Conservation (phyloP, 164 flowering plant species). For the Berberis thunbergii region DNA sequence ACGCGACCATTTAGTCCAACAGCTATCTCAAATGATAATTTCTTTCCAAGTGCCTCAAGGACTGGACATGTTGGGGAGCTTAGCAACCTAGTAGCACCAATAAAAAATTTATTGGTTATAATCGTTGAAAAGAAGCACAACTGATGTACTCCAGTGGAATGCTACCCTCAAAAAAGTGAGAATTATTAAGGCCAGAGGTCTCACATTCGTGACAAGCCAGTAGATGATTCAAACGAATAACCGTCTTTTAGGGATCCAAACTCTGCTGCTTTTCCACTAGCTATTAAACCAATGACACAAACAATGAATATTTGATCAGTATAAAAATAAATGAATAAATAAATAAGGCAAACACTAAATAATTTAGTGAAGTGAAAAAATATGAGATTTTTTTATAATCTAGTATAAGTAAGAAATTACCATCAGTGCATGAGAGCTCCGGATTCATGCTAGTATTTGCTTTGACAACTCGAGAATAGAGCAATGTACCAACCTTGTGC, state of each 20-base stretch:
- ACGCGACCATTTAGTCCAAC: slow-evolving; percentile 93
- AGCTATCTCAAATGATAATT: slow-evolving; percentile 88
- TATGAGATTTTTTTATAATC: background rate
- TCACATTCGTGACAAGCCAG: slow-evolving; percentile 81
- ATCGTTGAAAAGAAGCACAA: background rate
- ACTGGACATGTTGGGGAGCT: slow-evolving; percentile 92
- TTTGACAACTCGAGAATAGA: slow-evolving; percentile 85
- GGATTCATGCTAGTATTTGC: slow-evolving; percentile 87
- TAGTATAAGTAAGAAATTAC: slow-evolving; percentile 19
- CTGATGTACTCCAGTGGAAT: too few relatives aligned
- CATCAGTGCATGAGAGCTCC: slow-evolving; percentile 91
- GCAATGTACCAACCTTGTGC: slow-evolving; percentile 65
- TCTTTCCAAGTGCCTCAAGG: slow-evolving; percentile 86
- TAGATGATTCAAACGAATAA: slow-evolving; percentile 80
- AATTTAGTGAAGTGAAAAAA: background rate
- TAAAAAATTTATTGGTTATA: background rate
- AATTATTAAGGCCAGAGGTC: slow-evolving; percentile 5
- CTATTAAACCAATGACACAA: slow-evolving; percentile 23
- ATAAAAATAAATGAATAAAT: background rate
- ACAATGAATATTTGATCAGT: background rate
- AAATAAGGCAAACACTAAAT: background rate
- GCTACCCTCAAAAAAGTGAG: too few relatives aligned
- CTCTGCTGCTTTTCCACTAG: slow-evolving; percentile 78
- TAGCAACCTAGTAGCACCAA: slow-evolving; percentile 44
- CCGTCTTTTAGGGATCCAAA: slow-evolving; percentile 86